Percentiles rank a stretch among this genome's conserved stretches.
phyloP scores from a whole-genome alignment of 2,329 filamentous ascomycete species.

The Fusarium dimerum region DNA sequence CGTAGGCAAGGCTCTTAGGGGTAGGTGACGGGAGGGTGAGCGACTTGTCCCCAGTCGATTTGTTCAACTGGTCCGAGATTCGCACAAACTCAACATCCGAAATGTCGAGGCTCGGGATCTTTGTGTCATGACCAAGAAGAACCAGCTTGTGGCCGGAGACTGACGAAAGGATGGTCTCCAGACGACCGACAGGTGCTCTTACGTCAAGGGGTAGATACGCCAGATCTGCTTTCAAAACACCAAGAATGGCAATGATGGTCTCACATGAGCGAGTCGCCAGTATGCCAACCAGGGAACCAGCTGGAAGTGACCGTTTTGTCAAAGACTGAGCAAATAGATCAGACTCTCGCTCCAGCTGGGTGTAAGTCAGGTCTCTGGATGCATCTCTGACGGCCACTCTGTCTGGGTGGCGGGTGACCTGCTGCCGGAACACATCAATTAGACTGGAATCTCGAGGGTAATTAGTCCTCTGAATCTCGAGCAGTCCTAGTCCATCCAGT shows the following conservation, averaged over 20 bases:
- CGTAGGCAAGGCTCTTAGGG: not conserved
- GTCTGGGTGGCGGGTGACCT: conserved; percentile 14
- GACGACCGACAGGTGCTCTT: conserved; percentile 16
- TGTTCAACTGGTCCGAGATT: not conserved
- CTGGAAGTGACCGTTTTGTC: not conserved
- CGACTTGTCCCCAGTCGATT: not conserved
- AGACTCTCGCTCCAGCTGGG: conserved; percentile 20
- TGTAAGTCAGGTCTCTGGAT: conserved; percentile 18
- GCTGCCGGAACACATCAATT: conserved; percentile 21
- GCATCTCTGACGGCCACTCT: conserved; percentile 20
- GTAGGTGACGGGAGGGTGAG: not conserved
- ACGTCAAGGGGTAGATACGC: conserved; percentile 29
- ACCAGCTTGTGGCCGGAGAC: conserved; percentile 11
- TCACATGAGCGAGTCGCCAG: conserved; percentile 19
- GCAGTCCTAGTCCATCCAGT: not conserved
- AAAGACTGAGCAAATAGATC: conserved; percentile 20
- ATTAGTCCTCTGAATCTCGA: not conserved
- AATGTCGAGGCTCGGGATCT: not conserved
- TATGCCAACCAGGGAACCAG: conserved; percentile 23
- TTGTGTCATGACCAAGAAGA: conserved; percentile 8
- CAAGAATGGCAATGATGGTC: conserved; percentile 24
- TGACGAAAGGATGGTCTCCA: conserved; percentile 18
- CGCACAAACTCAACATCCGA: not conserved
- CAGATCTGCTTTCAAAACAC: conserved; percentile 27
- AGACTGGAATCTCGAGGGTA: conserved; percentile 18